Evolutionary conservation across 139 green algal genomes (phyloP), one percentile per base, ranked within the genome.

Genomic region (Dunaliella sp.): DNA sequence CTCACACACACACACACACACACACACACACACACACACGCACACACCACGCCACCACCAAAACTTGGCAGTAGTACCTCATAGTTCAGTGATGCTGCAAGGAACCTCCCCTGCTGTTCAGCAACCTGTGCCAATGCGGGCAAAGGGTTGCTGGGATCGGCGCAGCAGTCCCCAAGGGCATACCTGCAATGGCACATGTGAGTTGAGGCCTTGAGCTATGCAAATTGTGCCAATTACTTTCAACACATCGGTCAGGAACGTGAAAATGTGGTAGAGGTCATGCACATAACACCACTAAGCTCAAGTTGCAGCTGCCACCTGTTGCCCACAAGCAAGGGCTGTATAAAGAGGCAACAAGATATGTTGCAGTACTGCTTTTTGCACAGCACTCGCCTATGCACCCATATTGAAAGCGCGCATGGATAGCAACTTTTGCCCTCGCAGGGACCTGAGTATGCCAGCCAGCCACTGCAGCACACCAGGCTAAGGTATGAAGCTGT

Each of bases 121-220:
- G 96, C 96, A n/a, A 98, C 95, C 94, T 98, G 96, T 2, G 96
- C 96, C 24, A 98, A 89, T 0, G 96, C 93, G 0, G 96, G 96
- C 79, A 99, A 88, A 3, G 96, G 96, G 22, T 77, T 86, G 28
- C 95, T 91, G 25, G 84, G 57, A 83, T 97, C 94, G n/a, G 94
- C 94, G 33, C 90, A 94, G 90, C 96, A 98, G 91, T 99, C 96
- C 0, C 96, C 96, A 34, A 98, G 83, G 0, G 95, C 94, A 57
- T 93, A 98, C 22, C 97, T 90, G 87, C 90, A 73, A 0, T n/a
- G n/a, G n/a, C n/a, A n/a, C n/a, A n/a, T 65, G 48, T 26, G 16
- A 26, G 48, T 26, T 65, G 7, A 65, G 48, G 16, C n/a, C n/a
- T n/a, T 65, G 48, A 65, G 16, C 48, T 16, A 65, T 65, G 7